Evolutionary conservation across 768 basidiomycete genomes (phyloP).

Genomic region (Tephrocybe sp.): DNA sequence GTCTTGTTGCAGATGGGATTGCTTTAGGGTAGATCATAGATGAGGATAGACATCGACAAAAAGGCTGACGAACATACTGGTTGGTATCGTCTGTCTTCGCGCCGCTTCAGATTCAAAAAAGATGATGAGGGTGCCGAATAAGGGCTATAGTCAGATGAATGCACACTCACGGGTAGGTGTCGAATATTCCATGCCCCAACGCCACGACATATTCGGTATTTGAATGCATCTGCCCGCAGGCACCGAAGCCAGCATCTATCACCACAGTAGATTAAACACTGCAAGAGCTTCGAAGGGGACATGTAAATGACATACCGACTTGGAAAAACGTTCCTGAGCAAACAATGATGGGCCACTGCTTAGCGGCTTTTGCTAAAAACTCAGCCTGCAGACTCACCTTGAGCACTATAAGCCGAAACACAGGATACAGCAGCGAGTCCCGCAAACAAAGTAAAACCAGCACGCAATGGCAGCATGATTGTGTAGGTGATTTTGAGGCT

Average conservation of each 20-base stretch:
- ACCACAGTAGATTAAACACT: too few species aligned
- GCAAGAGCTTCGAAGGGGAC: too few species aligned
- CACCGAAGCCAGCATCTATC: conserved; percentile 5
- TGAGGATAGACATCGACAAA: too few species aligned
- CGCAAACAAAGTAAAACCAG: neutral
- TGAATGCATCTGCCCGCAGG: conserved; percentile 13
- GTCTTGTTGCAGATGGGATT: conserved; percentile 19
- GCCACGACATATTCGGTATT: conserved; percentile 15
- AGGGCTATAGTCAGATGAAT: neutral
- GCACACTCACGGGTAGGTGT: conserved; percentile 12
- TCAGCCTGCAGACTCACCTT: neutral
- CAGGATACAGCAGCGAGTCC: neutral
- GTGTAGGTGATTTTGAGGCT: neutral
- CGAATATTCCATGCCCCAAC: conserved; percentile 8
- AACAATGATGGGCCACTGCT: too few species aligned
- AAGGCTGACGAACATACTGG: too few species aligned
- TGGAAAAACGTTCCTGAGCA: conserved; percentile 2
- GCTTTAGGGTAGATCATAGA: conserved; percentile 1
- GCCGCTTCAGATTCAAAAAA: neutral
- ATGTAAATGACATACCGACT: too few species aligned
- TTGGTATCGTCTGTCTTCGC: conserved; percentile 10
- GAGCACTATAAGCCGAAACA: neutral
- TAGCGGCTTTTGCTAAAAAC: too few species aligned
- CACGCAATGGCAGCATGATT: neutral
- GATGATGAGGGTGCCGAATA: neutral